phyloP scores from a whole-genome alignment of 192 early-diverging fungal genomes.

The Coemansia sp. region DNA sequence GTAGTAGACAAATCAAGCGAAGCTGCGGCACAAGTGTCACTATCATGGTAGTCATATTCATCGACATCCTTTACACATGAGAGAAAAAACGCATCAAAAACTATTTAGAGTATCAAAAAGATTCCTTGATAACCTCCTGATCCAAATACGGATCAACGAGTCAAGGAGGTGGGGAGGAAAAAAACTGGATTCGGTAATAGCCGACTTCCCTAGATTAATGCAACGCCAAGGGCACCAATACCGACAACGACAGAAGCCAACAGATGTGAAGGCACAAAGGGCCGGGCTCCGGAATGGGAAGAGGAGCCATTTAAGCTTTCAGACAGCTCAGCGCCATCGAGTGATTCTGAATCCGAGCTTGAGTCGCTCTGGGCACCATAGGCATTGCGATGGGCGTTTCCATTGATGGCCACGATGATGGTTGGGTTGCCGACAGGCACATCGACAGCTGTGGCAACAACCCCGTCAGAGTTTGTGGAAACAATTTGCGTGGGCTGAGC shows the following conservation, averaged over 20 bases:
- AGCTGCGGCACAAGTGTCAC: too few species aligned
- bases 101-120: too few species aligned
- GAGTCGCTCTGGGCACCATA: constrained; percentile 12
- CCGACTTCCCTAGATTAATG: not conserved
- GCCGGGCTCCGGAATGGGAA: not conserved
- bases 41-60: too few species aligned
- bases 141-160: not conserved
- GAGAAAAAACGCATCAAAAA: not conserved
- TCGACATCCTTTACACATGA: not conserved
- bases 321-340: not conserved
- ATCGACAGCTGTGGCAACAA: constrained; percentile 18
- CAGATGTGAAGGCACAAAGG: not conserved
- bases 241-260: not conserved
- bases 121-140: not conserved
- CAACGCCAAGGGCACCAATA: not conserved
- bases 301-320: not conserved
- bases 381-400: constrained; percentile 19
- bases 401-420: constrained; percentile 46
- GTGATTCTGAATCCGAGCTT: not conserved
- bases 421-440: constrained; percentile 25
- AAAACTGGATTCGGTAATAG: not conserved
- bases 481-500: constrained; percentile 21
- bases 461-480: constrained; percentile 22
- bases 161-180: not conserved
- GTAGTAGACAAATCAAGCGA: not conserved